Percentiles rank a stretch among this genome's conserved stretches.
phyloP scores from a whole-genome alignment of 2,329 filamentous ascomycete species.

The Cercospora janseana region DNA sequence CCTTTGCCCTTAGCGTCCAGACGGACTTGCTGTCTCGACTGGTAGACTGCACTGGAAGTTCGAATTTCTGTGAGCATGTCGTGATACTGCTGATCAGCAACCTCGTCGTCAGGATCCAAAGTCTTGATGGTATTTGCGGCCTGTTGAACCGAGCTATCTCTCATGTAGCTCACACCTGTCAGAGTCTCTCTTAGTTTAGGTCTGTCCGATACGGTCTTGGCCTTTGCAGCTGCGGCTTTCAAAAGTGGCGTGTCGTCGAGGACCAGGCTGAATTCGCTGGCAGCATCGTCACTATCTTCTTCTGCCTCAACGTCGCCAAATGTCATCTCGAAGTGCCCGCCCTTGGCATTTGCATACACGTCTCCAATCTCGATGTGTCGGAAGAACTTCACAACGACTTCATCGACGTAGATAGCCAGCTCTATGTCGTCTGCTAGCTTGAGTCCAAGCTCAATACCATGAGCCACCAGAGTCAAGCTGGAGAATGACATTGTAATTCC shows the following conservation, averaged over 20 bases:
- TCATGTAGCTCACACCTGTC: slow-evolving; percentile 42
- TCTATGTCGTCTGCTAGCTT: slow-evolving; percentile 55
- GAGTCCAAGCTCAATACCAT: slow-evolving; percentile 55
- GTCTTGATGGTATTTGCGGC: slow-evolving; percentile 44
- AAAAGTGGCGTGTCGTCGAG: slow-evolving; percentile 48
- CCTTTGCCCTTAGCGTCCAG: slow-evolving; percentile 34
- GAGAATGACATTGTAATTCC: slow-evolving; percentile 53
- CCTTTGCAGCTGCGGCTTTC: slow-evolving; percentile 43
- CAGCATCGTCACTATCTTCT: slow-evolving; percentile 38
- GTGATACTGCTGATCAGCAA: slow-evolving; percentile 46
- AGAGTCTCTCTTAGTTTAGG: slow-evolving; percentile 36
- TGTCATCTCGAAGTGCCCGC: slow-evolving; percentile 52
- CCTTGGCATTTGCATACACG: slow-evolving; percentile 56
- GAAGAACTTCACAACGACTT: slow-evolving; percentile 51
- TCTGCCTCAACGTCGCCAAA: slow-evolving; percentile 44
- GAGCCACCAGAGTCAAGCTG: slow-evolving; percentile 50
- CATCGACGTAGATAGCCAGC: slow-evolving; percentile 52
- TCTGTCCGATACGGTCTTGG: slow-evolving; percentile 24
- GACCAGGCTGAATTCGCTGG: slow-evolving; percentile 43
- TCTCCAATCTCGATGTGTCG: slow-evolving; percentile 53
- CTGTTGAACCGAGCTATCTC: slow-evolving; percentile 39
- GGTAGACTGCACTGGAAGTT: slow-evolving; percentile 42
- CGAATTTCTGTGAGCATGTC: slow-evolving; percentile 44
- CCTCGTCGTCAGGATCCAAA: slow-evolving; percentile 47
- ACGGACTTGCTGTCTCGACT: slow-evolving; percentile 36